phyloP scores from a whole-genome alignment of 768 basidiomycete species.

The Mycena haematopus region DNA sequence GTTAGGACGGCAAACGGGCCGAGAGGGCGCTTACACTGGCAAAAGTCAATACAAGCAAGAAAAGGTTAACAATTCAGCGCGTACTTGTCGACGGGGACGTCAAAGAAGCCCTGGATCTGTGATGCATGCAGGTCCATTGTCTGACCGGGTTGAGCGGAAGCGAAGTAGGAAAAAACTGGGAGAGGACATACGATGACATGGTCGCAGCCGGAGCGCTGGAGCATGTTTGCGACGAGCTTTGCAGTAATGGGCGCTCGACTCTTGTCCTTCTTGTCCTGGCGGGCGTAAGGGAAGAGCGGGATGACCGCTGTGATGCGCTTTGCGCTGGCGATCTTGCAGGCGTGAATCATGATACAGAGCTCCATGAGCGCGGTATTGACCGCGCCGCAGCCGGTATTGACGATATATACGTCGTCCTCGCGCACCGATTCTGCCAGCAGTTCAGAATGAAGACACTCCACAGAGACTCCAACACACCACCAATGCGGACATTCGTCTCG shows the following conservation, averaged over 20 bases:
- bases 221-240: conserved; percentile 98
- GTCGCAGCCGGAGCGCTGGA: conserved; percentile 91
- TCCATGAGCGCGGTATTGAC: conserved; percentile 98
- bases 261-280: conserved; percentile 99
- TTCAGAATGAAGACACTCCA: neutral
- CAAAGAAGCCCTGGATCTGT: conserved; percentile 99
- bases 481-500: conserved; percentile 90
- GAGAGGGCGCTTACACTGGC: conserved; percentile 25
- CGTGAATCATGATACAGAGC: conserved; percentile 98
- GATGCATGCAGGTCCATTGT: conserved; percentile 99
- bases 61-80: conserved; percentile 41
- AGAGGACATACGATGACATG: conserved; percentile 86
- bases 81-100: conserved; percentile 99
- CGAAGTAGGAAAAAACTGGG: neutral
- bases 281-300: conserved; percentile 94
- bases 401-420: conserved; percentile 98
- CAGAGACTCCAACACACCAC: conserved; percentile 8
- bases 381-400: conserved; percentile 87
- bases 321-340: conserved; percentile 99
- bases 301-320: conserved; percentile 98
- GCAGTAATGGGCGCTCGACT: conserved; percentile 97
- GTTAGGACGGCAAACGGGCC: conserved; percentile 10
- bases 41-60: conserved; percentile 3
- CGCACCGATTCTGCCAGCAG: conserved; percentile 80
- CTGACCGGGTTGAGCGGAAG: conserved; percentile 44